Conservation (phyloP, 495 filamentous ascomycete species). For the Penicillium mononematosum region DNA sequence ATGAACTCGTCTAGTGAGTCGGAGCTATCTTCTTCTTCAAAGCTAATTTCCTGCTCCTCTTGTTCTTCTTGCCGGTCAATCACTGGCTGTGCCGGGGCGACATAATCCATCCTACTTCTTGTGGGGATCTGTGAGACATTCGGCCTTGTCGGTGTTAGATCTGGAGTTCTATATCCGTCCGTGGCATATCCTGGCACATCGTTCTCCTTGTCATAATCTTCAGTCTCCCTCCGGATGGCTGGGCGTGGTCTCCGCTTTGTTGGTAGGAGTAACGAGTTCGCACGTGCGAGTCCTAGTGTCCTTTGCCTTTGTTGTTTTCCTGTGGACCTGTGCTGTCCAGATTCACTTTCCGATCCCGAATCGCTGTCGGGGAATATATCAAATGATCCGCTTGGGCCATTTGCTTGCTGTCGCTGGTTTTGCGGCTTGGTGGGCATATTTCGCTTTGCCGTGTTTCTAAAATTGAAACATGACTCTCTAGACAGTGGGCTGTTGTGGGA, state of each 20-base stretch:
- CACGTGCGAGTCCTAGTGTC: slow-evolving; percentile 31
- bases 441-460: slow-evolving; percentile 1
- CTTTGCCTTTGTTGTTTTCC: slow-evolving; percentile 26
- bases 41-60: slow-evolving; percentile 16
- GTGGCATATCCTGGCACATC: slow-evolving; percentile 32
- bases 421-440: background rate
- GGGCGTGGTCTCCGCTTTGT: slow-evolving; percentile 24
- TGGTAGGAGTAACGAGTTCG: slow-evolving; percentile 40
- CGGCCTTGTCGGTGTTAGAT: slow-evolving; percentile 17
- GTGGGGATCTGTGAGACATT: slow-evolving; percentile 14
- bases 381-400: slow-evolving; percentile 23
- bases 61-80: slow-evolving; percentile 9
- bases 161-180: slow-evolving; percentile 11
- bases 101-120: slow-evolving; percentile 15
- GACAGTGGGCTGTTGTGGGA: background rate
- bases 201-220: slow-evolving; percentile 48
- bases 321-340: slow-evolving; percentile 7
- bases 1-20: slow-evolving; percentile 46
- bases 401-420: slow-evolving; percentile 16
- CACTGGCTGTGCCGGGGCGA: slow-evolving; percentile 18
- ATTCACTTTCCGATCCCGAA: slow-evolving; percentile 20
- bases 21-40: slow-evolving; percentile 29
- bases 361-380: slow-evolving; percentile 39
- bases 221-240: slow-evolving; percentile 30
- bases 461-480: background rate